Evolutionary conservation across 2,329 filamentous ascomycete genomes (phyloP).

Genomic region (Emmonsiellopsis sp.): DNA sequence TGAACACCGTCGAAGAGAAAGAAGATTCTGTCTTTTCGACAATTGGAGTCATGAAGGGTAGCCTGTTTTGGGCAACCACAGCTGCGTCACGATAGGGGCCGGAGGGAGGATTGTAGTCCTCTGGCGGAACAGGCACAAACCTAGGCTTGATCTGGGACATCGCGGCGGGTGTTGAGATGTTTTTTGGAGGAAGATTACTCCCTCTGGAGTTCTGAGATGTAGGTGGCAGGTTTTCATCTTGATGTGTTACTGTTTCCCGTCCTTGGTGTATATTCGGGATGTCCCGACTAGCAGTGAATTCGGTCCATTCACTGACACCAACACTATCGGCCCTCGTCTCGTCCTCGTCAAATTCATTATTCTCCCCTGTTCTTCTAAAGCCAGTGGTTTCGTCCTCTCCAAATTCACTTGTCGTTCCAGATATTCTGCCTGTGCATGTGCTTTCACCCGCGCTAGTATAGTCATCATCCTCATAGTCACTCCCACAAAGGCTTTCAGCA

Average conservation of each 20-base stretch:
- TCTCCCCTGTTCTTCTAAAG: conserved; percentile 32
- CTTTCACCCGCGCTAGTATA: conserved; percentile 84
- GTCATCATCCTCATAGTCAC: conserved; percentile 58
- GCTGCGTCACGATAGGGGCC: conserved; percentile 72
- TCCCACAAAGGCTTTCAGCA: conserved; percentile 57
- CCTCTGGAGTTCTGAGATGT: conserved; percentile 16
- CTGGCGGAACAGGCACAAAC: conserved; percentile 72
- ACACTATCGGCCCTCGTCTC: conserved; percentile 47
- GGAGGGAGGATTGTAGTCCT: conserved; percentile 74
- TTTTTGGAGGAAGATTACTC: conserved; percentile 19
- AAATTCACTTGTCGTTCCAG: conserved; percentile 54
- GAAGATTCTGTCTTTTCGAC: conserved; percentile 91
- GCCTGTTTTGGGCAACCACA: conserved; percentile 74
- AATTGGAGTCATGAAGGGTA: conserved; percentile 98
- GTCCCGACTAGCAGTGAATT: conserved; percentile 68
- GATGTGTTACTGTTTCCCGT: conserved; percentile 13
- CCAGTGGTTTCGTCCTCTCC: conserved; percentile 48
- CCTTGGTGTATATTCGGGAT: conserved; percentile 42
- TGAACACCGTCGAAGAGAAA: conserved; percentile 52
- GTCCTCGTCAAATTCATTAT: conserved; percentile 23
- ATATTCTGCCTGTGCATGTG: conserved; percentile 65
- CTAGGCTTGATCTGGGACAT: conserved; percentile 44
- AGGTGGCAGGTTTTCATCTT: conserved; percentile 2
- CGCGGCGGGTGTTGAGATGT: conserved; percentile 39
- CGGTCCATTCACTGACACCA: conserved; percentile 68